Evolutionary conservation across 78 protist genomes (phyloP), one percentile per base, ranked within the genome.

Genomic region (Cavenderia fasciculata): DNA sequence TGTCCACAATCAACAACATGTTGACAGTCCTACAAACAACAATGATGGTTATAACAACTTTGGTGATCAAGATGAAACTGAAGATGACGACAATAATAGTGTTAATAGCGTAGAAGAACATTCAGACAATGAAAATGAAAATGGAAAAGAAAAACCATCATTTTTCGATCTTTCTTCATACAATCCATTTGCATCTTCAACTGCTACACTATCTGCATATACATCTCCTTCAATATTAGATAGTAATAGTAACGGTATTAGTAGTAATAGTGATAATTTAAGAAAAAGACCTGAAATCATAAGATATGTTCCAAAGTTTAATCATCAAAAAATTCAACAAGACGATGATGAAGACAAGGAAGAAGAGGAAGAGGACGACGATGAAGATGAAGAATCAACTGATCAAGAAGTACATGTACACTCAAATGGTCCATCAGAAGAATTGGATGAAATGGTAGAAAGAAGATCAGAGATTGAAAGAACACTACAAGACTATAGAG

Each of bases 401-500:
- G 70, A 43, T 71, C 7, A 62, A 71, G 1, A n/a, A 16, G 1
- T 14, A 16, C 21, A 5, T 18, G n/a, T 54, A 54, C 7, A 54
- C 8, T 18, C 7, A 54, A n/a, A 18, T 18, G 7, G 5, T 54
- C 7, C n/a, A 18, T 18, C 14, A 21, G 62, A 49, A 1, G 68
- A 57, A 12, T 12, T 52, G 1, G 52, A 82, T 34, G 90, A 82
- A 43, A 74, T 56, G 54, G 68, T 69, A 33, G 43, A 41, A 7
- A 82, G 49, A 38, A 68, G 90, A 49, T 27, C 77, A 8, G 38
- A 41, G 11, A 18, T 82, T 11, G 90, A 82, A n/a, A 29, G 47
- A 4, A 54, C 41, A 7, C 34, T 82, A 29, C 25, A 52, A 21
- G 90, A 82, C 2, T 57, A 52, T 41, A 46, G 90, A 14, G 49